Evolutionary conservation across 2,329 filamentous ascomycete species (phyloP).

Genomic region (Tolypocladium guangdongense): DNA sequence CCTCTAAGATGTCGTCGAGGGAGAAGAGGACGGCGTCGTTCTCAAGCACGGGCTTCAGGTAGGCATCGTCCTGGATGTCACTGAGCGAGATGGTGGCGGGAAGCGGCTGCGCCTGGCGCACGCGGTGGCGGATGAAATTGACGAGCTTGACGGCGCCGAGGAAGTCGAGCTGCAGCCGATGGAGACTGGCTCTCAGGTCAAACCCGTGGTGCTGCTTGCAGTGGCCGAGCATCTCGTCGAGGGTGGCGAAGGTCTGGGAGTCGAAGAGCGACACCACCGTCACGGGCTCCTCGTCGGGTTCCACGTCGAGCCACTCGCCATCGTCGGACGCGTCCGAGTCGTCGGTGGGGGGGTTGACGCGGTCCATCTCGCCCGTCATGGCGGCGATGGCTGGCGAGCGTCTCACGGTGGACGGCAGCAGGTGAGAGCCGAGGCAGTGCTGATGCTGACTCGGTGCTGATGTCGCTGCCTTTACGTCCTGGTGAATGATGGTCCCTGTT

Average conservation of each 20-base stretch:
- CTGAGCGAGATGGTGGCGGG: conserved; percentile 48
- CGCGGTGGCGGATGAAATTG: conserved; percentile 50
- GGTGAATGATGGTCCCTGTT: background rate
- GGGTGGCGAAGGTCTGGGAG: conserved; percentile 52
- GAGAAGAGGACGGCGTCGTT: conserved; percentile 85
- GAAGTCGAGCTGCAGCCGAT: conserved; percentile 54
- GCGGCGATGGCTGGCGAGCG: background rate
- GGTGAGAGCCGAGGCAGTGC: background rate
- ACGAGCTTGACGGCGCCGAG: conserved; percentile 63
- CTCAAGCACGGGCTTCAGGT: conserved; percentile 72
- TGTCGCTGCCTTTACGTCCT: background rate
- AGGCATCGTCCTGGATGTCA: conserved; percentile 66
- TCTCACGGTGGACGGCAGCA: background rate
- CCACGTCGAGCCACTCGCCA: conserved; percentile 42
- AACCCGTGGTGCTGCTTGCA: conserved; percentile 57
- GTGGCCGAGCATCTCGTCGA: conserved; percentile 54
- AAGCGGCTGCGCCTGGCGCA: conserved; percentile 31
- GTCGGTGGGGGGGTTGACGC: background rate
- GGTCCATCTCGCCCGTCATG: conserved; percentile 6
- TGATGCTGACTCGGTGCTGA: background rate
- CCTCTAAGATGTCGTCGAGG: conserved; percentile 53
- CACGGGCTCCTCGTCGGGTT: conserved; percentile 52
- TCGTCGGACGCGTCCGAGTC: conserved; percentile 22
- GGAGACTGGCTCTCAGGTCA: conserved; percentile 52
- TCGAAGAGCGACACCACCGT: conserved; percentile 59